A percentile compares a stretch with the other conserved stretches of the same genome.
These are phyloP conservation scores for Isochrysis galbana DNA, from an alignment of 78 protist genomes.

Conservation along the genomic window DNA sequence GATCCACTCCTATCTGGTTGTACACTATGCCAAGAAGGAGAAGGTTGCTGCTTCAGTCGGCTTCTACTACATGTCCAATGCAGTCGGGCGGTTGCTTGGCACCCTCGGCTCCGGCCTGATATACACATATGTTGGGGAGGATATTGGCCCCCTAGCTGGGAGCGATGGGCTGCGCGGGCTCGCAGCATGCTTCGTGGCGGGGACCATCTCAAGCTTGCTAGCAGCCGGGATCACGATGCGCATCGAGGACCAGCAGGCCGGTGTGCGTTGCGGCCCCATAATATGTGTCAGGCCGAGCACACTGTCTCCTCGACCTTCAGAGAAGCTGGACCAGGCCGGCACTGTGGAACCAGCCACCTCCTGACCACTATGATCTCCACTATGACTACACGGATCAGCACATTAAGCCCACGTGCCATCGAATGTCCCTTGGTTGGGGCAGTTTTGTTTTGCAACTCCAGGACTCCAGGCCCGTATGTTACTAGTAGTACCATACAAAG, in stretches of 20 bases:
- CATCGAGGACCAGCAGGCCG: neutral
- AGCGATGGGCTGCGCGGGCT: neutral
- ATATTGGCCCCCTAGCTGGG: neutral
- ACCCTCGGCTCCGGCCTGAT: conserved; percentile 55
- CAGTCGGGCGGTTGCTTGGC: conserved; percentile 53
- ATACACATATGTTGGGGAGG: conserved; percentile 31
- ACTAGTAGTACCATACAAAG: too few relatives aligned
- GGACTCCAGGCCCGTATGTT: too few relatives aligned
- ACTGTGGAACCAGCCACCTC: too few relatives aligned
- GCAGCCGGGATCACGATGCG: neutral
- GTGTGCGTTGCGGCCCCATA: neutral
- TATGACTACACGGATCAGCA: too few relatives aligned
- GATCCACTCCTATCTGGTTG: conserved; percentile 53
- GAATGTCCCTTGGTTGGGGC: too few relatives aligned
- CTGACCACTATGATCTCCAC: too few relatives aligned
- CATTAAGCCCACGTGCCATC: too few relatives aligned
- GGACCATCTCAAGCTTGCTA: neutral
- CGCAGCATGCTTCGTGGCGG: neutral
- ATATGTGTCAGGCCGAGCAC: too few relatives aligned
- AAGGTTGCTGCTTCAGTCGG: conserved; percentile 35
- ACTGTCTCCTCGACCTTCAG: too few relatives aligned
- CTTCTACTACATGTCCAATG: conserved; percentile 64
- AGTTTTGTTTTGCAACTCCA: too few relatives aligned
- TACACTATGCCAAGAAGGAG: neutral
- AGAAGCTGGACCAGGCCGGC: too few relatives aligned